Conservation (phyloP, 75 land plant genomes). For the Sequoiadendron giganteum region DNA sequence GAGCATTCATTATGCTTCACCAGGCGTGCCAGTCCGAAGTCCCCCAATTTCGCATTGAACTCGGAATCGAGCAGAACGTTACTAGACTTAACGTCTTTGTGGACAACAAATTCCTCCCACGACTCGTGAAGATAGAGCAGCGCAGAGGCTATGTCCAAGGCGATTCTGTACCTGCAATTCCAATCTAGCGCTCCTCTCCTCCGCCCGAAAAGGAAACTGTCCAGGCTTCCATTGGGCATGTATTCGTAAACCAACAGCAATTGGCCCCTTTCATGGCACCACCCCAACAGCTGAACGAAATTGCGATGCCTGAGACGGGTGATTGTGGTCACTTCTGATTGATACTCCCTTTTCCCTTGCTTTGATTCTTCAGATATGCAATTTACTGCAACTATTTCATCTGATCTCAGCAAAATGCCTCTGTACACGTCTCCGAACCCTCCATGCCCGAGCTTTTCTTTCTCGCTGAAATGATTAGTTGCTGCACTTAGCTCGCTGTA, state of each 20-base stretch:
- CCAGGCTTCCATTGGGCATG: slow-evolving; percentile 46
- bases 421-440: slow-evolving; percentile 35
- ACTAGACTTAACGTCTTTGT: slow-evolving; percentile 62
- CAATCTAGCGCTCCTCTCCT: slow-evolving; percentile 29
- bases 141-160: slow-evolving; percentile 71
- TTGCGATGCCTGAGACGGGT: slow-evolving; percentile 60
- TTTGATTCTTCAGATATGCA: slow-evolving; percentile 13
- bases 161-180: slow-evolving; percentile 67
- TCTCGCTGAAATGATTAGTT: slow-evolving; percentile 32
- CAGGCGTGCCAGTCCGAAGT: slow-evolving; percentile 71
- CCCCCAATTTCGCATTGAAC: slow-evolving; percentile 59
- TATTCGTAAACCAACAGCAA: slow-evolving; percentile 86
- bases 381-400: slow-evolving; percentile 23
- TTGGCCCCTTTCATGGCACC: slow-evolving; percentile 78
- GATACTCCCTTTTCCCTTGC: slow-evolving; percentile 19
- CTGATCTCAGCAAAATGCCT: slow-evolving; percentile 20
- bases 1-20: slow-evolving; percentile 34
- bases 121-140: slow-evolving; percentile 79
- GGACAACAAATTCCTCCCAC: slow-evolving; percentile 85
- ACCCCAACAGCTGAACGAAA: slow-evolving; percentile 66
- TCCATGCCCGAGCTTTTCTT: slow-evolving; percentile 29
- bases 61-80: slow-evolving; percentile 58
- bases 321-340: slow-evolving; percentile 26
- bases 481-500: slow-evolving; percentile 32
- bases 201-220: slow-evolving; percentile 42